These are phyloP conservation scores for Setaria italica DNA, from an alignment of 202 grass and related monocot species.

Conservation along the genomic window DNA sequence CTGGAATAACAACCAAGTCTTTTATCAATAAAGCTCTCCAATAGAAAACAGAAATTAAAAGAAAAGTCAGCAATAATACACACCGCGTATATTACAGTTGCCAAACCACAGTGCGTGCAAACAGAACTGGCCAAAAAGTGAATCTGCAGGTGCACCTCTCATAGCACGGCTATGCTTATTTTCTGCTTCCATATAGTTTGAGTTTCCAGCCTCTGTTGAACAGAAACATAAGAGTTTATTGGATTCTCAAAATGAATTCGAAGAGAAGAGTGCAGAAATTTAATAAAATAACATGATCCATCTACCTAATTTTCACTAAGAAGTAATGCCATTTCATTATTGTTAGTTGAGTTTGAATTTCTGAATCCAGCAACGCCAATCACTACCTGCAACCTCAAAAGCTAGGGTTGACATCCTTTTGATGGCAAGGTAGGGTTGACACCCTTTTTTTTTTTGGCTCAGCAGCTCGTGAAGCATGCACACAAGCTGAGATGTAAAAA, in stretches of 20 bases:
- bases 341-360: constrained; percentile 7
- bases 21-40: constrained; percentile 29
- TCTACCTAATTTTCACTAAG: not conserved
- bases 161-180: constrained; percentile 74
- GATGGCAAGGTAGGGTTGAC: not conserved
- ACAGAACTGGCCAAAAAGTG: constrained; percentile 95
- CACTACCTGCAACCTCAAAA: constrained; percentile 12
- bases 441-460: not conserved
- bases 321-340: not conserved
- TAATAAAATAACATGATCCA: constrained; percentile 16
- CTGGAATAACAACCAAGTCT: constrained; percentile 53
- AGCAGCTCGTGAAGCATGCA: constrained; percentile 24
- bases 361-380: not conserved
- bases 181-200: constrained; percentile 53
- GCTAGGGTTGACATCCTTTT: not conserved
- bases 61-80: constrained; percentile 43
- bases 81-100: constrained; percentile 91
- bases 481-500: not conserved
- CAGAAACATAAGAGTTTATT: constrained; percentile 27
- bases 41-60: constrained; percentile 33
- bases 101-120: constrained; percentile 98
- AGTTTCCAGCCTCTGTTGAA: constrained; percentile 61
- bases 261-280: constrained; percentile 10
- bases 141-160: constrained; percentile 90
- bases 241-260: constrained; percentile 6